A percentile compares a stretch with the other conserved stretches of the same genome.
Conservation (phyloP, 371 early-diverging fungal species). For the Dichotomocladium elegans region DNA sequence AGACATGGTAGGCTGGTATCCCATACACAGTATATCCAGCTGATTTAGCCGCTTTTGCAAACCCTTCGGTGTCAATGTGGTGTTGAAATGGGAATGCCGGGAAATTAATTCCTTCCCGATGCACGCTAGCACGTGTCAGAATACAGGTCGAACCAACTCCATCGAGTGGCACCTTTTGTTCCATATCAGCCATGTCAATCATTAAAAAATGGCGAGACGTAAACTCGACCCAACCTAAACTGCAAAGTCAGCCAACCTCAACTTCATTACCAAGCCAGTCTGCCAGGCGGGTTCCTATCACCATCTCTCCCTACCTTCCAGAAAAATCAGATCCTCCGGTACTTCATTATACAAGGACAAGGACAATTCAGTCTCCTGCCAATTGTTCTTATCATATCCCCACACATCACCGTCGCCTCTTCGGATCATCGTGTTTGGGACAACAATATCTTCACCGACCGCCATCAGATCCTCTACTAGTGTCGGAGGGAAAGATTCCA, state of each 20-base stretch:
- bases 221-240: slow-evolving; percentile 17
- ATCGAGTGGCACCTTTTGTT: slow-evolving; percentile 48
- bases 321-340: slow-evolving; percentile 21
- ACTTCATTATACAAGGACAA: slow-evolving; percentile 29
- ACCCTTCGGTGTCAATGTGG: slow-evolving; percentile 68
- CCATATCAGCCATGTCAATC: slow-evolving; percentile 34
- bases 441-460: slow-evolving; percentile 48
- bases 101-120: slow-evolving; percentile 61
- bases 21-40: slow-evolving; percentile 59
- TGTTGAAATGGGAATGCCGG: slow-evolving; percentile 59
- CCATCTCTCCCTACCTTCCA: slow-evolving; percentile 26
- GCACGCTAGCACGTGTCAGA: slow-evolving; percentile 59
- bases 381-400: slow-evolving; percentile 50
- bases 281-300: neutral
- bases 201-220: slow-evolving; percentile 34
- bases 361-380: slow-evolving; percentile 53
- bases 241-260: neutral
- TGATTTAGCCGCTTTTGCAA: slow-evolving; percentile 64
- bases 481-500: slow-evolving; percentile 39
- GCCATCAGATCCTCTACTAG: slow-evolving; percentile 44
- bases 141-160: slow-evolving; percentile 66
- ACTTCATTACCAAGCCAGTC: neutral
- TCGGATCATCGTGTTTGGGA: slow-evolving; percentile 47
- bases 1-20: slow-evolving; percentile 45
- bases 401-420: slow-evolving; percentile 1